These are phyloP conservation scores for Lobosporangium transversale DNA, from an alignment of 192 early-diverging fungal genomes.

Conservation along the genomic window DNA sequence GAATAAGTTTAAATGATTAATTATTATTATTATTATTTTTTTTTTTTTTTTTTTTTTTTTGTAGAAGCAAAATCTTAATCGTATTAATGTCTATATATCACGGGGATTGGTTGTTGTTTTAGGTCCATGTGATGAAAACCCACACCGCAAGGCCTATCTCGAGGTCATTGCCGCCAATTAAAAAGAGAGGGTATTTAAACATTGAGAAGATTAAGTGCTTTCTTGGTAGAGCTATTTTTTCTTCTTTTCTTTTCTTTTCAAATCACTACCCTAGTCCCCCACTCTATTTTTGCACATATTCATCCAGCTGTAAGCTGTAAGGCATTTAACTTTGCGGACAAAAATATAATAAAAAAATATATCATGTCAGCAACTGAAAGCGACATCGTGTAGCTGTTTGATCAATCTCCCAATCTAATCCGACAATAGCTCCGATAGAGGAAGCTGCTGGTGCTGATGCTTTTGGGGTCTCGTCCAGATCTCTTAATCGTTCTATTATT, in stretches of 20 bases:
- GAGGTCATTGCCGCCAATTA: conserved; percentile 41
- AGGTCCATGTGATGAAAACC: conserved; percentile 67
- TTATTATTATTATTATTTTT: not conserved
- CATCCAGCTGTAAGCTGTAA: too few species aligned
- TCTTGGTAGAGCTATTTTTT: too few species aligned
- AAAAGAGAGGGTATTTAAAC: conserved; percentile 1
- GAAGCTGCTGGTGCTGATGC: not conserved
- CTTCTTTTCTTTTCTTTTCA: too few species aligned
- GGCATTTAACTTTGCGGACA: too few species aligned
- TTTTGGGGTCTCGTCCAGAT: too few species aligned
- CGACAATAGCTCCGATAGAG: conserved; percentile 20
- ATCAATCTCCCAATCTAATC: conserved; percentile 15
- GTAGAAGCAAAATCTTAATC: too few species aligned
- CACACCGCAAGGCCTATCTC: conserved; percentile 63
- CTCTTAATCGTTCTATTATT: too few species aligned
- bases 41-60: not conserved
- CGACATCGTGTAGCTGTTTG: not conserved
- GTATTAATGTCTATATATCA: too few species aligned
- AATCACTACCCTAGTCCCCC: too few species aligned
- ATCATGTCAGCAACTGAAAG: not conserved
- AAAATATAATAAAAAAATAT: not conserved
- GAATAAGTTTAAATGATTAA: not conserved
- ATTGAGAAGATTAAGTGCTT: not conserved
- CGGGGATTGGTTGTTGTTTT: too few species aligned
- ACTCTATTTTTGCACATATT: too few species aligned